Evolutionary conservation across 768 basidiomycete species (phyloP).

Genomic region (Arthromyces matolae): DNA sequence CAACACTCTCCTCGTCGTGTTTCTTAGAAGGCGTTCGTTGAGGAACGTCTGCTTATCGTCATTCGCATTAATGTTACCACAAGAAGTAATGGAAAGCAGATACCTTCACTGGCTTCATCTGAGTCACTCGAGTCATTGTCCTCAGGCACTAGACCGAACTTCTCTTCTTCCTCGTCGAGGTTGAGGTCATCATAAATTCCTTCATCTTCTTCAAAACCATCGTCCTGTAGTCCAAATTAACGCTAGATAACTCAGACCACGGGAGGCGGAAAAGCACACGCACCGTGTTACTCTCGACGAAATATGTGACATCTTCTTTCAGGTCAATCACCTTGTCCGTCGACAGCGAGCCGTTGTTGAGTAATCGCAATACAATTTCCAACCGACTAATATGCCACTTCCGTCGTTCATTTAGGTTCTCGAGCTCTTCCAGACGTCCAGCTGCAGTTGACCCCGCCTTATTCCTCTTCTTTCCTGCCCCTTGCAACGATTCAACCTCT

Average conservation of each 20-base stretch:
- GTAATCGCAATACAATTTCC: slow-evolving; percentile 87
- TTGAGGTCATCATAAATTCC: slow-evolving; percentile 98
- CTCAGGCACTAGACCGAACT: slow-evolving; percentile 77
- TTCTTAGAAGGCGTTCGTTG: slow-evolving; percentile 69
- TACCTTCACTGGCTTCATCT: slow-evolving; percentile 71
- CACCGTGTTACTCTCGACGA: slow-evolving; percentile 93
- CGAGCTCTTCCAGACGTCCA: slow-evolving; percentile 79
- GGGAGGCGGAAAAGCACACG: slow-evolving; percentile 31
- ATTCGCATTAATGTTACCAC: slow-evolving; percentile 7
- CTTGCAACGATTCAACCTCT: slow-evolving; percentile 84
- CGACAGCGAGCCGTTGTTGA: slow-evolving; percentile 89
- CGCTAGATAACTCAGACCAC: slow-evolving; percentile 16
- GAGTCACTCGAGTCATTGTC: slow-evolving; percentile 79
- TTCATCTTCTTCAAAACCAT: slow-evolving; percentile 95
- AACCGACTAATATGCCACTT: slow-evolving; percentile 93
- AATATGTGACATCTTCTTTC: slow-evolving; percentile 95
- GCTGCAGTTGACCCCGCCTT: slow-evolving; percentile 61
- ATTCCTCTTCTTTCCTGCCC: slow-evolving; percentile 80
- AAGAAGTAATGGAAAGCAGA: slow-evolving; percentile 7
- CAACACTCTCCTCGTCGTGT: slow-evolving; percentile 73
- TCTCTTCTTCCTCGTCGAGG: slow-evolving; percentile 95
- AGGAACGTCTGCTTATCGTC: slow-evolving; percentile 47
- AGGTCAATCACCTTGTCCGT: slow-evolving; percentile 77
- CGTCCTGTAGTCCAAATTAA: slow-evolving; percentile 60
- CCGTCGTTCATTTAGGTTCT: slow-evolving; percentile 85